Evolutionary conservation across 1,284 basidiomycete genomes (phyloP).

Genomic region (Naganishia sp.): DNA sequence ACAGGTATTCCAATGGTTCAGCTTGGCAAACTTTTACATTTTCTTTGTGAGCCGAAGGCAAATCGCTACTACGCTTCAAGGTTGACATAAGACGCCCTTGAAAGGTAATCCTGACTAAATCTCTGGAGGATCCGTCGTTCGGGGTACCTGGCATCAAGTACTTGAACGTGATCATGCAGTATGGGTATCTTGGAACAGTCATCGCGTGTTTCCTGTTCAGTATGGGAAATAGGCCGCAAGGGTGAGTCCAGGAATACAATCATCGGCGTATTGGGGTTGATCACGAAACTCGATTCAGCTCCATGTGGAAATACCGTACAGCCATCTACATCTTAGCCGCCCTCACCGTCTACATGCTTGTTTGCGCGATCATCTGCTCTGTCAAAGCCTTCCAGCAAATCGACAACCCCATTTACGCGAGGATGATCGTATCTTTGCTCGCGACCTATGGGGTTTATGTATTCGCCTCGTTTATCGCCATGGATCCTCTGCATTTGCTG

Average conservation of each 20-base stretch:
- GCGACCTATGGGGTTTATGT: constrained; percentile 86
- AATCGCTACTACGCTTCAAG: background rate
- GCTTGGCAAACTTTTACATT: constrained; percentile 88
- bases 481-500: constrained; percentile 87
- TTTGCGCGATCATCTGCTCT: constrained; percentile 73
- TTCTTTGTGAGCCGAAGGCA: constrained; percentile 70
- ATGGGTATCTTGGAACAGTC: constrained; percentile 78
- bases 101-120: constrained; percentile 81
- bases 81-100: background rate
- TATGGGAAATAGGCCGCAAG: constrained; percentile 93
- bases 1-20: constrained; percentile 84
- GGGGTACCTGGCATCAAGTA: constrained; percentile 68
- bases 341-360: constrained; percentile 70
- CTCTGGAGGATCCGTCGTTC: constrained; percentile 76
- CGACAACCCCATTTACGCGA: constrained; percentile 64
- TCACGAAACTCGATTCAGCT: constrained; percentile 54
- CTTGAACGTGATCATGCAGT: constrained; percentile 78
- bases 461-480: constrained; percentile 75
- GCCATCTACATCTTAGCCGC: constrained; percentile 74
- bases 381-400: constrained; percentile 65
- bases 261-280: too few species aligned
- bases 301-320: constrained; percentile 81
- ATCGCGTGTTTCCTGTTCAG: constrained; percentile 89
- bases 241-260: constrained; percentile 57
- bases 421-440: constrained; percentile 79